These are phyloP conservation scores for Suhomyces anneliseae DNA, from an alignment of 1,139 yeast genomes.

Conservation along the genomic window DNA sequence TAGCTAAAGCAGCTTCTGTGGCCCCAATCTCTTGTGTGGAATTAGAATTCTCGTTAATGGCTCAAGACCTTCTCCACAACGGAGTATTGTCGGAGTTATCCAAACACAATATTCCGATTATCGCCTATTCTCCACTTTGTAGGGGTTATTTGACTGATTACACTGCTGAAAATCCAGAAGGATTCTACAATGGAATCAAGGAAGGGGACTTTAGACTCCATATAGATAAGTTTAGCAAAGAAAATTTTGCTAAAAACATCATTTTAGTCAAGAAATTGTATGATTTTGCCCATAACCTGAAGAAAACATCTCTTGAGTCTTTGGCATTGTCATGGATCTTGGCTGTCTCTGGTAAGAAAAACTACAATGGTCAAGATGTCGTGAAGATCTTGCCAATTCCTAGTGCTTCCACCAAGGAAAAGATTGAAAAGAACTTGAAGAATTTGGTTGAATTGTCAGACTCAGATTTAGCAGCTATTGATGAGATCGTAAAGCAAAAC, in stretches of 20 bases:
- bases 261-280: conserved; percentile 40
- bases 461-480: conserved; percentile 52
- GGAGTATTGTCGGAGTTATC: conserved; percentile 61
- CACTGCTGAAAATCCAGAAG: conserved; percentile 39
- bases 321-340: conserved; percentile 74
- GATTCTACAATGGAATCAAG: conserved; percentile 39
- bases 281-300: conserved; percentile 49
- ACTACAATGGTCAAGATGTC: conserved; percentile 33
- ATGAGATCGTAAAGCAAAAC: conserved; percentile 39
- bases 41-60: conserved; percentile 68
- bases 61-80: conserved; percentile 57
- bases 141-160: conserved; percentile 73
- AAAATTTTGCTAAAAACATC: conserved; percentile 54
- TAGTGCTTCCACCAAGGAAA: conserved; percentile 59
- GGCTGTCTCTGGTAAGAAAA: conserved; percentile 29
- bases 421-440: conserved; percentile 60
- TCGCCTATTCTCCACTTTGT: conserved; percentile 84
- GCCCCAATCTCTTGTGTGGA: conserved; percentile 67
- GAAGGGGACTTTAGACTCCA: conserved; percentile 55
- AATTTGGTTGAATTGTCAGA: conserved; percentile 45
- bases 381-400: conserved; percentile 74
- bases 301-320: conserved; percentile 58
- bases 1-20: conserved; percentile 51
- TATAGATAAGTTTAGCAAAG: conserved; percentile 61
- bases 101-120: conserved; percentile 53